These are phyloP conservation scores for Ganoderma multipileum DNA, from an alignment of 1,284 basidiomycete genomes.

Conservation along the genomic window DNA sequence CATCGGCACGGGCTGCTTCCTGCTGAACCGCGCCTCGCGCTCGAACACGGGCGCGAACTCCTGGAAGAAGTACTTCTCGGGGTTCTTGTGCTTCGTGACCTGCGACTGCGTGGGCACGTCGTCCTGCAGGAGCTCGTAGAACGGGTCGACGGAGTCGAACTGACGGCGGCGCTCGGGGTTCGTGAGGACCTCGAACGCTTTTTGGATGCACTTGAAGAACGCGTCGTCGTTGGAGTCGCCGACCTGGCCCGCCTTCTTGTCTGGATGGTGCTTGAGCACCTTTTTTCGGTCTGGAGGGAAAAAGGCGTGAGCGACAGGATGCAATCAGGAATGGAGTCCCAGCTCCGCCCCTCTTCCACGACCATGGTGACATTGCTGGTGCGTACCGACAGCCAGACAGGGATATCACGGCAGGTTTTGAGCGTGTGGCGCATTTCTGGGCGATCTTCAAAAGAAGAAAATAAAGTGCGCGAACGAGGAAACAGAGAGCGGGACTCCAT, in stretches of 20 bases:
- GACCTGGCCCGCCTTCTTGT: conserved; percentile 89
- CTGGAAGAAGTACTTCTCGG: conserved; percentile 68
- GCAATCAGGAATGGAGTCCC: not conserved
- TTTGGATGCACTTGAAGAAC: conserved; percentile 99
- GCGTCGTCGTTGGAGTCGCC: conserved; percentile 91
- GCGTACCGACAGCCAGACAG: not conserved
- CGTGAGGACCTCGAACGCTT: conserved; percentile 92
- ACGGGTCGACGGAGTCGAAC: conserved; percentile 95
- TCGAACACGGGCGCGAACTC: conserved; percentile 84
- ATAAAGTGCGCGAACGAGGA: not conserved
- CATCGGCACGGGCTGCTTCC: conserved; percentile 84
- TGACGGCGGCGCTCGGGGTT: conserved; percentile 90
- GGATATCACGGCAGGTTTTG: not conserved
- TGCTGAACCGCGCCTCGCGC: conserved; percentile 92
- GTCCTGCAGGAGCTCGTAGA: conserved; percentile 77
- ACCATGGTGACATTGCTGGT: not conserved
- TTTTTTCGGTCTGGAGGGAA: conserved; percentile 87
- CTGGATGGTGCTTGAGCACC: conserved; percentile 98
- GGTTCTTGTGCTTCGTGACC: conserved; percentile 62
- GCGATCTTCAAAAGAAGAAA: not conserved
- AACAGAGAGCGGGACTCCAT: not conserved
- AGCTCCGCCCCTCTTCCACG: not conserved
- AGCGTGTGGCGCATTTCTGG: not conserved
- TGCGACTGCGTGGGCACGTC: conserved; percentile 76
- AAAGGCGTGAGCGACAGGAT: conserved; percentile 2